Base-by-base conservation (phyloP, 1,284 basidiomycete genomes). In the Ustilago tritici region DNA sequence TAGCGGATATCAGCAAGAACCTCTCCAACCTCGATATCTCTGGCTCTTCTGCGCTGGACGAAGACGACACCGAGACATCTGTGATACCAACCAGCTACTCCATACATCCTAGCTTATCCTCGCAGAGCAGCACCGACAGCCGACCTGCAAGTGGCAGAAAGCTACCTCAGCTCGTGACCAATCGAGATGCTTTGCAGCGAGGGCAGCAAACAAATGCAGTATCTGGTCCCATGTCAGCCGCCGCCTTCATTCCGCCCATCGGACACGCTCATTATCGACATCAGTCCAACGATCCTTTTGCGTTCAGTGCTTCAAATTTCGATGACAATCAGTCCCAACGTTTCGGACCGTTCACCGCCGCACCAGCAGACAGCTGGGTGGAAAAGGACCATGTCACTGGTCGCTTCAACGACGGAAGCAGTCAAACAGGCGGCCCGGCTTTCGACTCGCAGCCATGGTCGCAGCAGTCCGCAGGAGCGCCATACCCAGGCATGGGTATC, bases 91-190 rank as follows among this genome's bases (percentile, higher is more conserved):
- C 59, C 4, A 58, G 63, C 19, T 61, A 54, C 15, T 50, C 78
- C 7, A 57, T 63, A 59, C 32, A 43, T 23, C 23, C 64, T 1
- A 53, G 56, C 28, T 41, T 65, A 34, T 54, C 58, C 9, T 43
- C 70, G 1, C 56, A 61, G 8, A 49, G 54, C 63, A 62, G 54
- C 58, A 14, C 61, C 50, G 66, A 70, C 36, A 31, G 41, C 11
- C 63, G 60, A 6, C n/a, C 53, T 17, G 4, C 43, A 17, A 35
- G 55, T 32, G 63, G 46, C 32, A 66, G 72, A 17, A 75, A 66
- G 58, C 72, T 83, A 15, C 81, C 81, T 38, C 73, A 74, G 34
- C 72, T 83, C 43, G 77, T 83, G 49, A 83, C 82, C 23, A 81
- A 75, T 35, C 64, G 67, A 41, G 82, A 83, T n/a, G 75, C 61